phyloP scores from a whole-genome alignment of 2,329 filamentous ascomycete species.

The Balansia obtecta region DNA sequence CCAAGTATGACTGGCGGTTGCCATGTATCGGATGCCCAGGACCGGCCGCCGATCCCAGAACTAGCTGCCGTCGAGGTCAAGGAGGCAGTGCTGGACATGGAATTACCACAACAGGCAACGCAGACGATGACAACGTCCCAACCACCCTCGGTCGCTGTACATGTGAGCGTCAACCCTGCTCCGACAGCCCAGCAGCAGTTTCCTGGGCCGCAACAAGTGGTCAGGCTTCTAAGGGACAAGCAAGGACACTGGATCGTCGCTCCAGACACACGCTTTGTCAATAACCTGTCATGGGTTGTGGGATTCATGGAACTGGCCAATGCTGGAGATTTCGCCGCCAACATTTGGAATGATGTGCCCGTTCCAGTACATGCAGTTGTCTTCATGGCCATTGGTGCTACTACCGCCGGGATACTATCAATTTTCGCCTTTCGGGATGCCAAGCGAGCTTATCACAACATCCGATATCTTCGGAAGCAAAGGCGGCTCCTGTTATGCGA shows the following conservation, averaged over 20 bases:
- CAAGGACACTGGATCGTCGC: constrained; percentile 6
- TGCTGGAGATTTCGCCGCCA: constrained; percentile 43
- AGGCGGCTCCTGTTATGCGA: constrained; percentile 18
- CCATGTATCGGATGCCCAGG: background rate
- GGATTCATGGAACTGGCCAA: constrained; percentile 44
- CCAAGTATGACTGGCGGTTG: background rate
- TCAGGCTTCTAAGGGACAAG: constrained; percentile 9
- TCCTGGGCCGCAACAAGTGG: background rate
- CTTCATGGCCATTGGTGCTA: constrained; percentile 40
- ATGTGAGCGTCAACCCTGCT: background rate
- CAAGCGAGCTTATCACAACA: constrained; percentile 29
- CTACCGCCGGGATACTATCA: constrained; percentile 29
- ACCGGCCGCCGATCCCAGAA: background rate
- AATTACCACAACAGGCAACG: background rate
- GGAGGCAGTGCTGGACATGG: constrained; percentile 4
- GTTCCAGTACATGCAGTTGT: constrained; percentile 34
- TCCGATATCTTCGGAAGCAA: constrained; percentile 31
- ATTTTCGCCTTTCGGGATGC: constrained; percentile 34
- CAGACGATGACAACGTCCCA: no score
- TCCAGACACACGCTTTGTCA: constrained; percentile 12
- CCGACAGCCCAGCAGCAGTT: background rate
- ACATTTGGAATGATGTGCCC: constrained; percentile 41
- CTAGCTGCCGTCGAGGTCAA: background rate
- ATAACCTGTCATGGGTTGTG: constrained; percentile 21
- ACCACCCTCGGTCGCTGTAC: background rate